Percentiles rank a stretch among this genome's conserved stretches.
Evolutionary conservation across 768 basidiomycete genomes (phyloP).

Genomic region (Lentinula detonsa): DNA sequence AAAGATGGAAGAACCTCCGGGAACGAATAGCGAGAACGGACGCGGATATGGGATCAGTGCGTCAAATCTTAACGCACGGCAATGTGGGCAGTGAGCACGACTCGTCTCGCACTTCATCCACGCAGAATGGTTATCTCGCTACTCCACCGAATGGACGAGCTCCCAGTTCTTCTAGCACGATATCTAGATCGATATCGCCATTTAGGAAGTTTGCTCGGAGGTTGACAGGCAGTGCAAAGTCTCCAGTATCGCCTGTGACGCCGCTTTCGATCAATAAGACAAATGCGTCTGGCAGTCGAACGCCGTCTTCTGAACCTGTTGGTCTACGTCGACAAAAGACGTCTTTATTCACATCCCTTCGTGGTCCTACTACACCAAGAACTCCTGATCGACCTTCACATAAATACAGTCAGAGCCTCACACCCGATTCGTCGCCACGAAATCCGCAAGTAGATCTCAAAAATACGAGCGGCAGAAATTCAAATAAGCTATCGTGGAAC

Average conservation of each 20-base stretch:
- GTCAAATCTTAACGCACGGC: conserved; percentile 49
- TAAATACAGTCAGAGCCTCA: conserved; percentile 66
- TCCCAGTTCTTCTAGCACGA: conserved; percentile 43
- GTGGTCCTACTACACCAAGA: conserved; percentile 37
- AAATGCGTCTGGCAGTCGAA: conserved; percentile 19
- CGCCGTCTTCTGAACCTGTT: conserved; percentile 52
- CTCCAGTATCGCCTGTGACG: conserved; percentile 34
- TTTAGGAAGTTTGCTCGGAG: conserved; percentile 73
- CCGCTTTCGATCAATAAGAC: conserved; percentile 43
- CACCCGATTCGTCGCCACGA: conserved; percentile 61
- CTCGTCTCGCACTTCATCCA: conserved; percentile 57
- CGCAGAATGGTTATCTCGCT: conserved; percentile 55
- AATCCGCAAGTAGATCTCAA: conserved; percentile 33
- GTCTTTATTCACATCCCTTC: conserved; percentile 52
- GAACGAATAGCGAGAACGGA: conserved; percentile 81
- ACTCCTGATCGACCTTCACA: conserved; percentile 58
- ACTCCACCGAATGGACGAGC: conserved; percentile 53
- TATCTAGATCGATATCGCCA: conserved; percentile 77
- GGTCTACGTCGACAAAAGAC: conserved; percentile 49
- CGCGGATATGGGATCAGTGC: conserved; percentile 70
- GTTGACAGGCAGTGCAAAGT: conserved; percentile 42
- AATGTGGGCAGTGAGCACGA: conserved; percentile 60
- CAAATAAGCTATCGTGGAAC: conserved; percentile 49
- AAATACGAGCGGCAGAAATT: conserved; percentile 22
- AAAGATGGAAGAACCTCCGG: conserved; percentile 75